These are phyloP conservation scores for Mycogone perniciosa DNA, from an alignment of 2,329 filamentous ascomycete species.

Conservation along the genomic window DNA sequence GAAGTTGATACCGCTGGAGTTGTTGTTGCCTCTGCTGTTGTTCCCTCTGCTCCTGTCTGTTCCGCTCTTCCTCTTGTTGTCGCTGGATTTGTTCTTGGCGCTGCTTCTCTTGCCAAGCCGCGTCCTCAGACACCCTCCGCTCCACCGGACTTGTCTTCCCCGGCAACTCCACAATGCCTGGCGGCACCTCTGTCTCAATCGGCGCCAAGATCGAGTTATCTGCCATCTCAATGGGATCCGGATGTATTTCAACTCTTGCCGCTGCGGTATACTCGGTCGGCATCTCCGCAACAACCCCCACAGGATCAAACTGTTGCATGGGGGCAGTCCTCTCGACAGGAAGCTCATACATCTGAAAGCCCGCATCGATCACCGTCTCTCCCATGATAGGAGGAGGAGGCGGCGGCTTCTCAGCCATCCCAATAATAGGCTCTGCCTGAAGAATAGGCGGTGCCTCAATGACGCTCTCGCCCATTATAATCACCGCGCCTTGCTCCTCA, in stretches of 20 bases:
- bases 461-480: not conserved
- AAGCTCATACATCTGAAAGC: constrained; percentile 23
- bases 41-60: not conserved
- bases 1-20: constrained; percentile 2
- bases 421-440: not conserved
- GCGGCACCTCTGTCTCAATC: constrained; percentile 25
- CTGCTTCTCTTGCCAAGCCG: constrained; percentile 9
- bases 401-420: constrained; percentile 11
- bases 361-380: constrained; percentile 1
- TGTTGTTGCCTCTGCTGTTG: not conserved
- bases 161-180: constrained; percentile 34
- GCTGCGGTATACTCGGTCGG: constrained; percentile 36
- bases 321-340: constrained; percentile 21
- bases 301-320: constrained; percentile 28
- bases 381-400: constrained; percentile 17
- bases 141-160: constrained; percentile 27
- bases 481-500: constrained; percentile 4
- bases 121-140: constrained; percentile 16
- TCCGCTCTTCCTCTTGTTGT: constrained; percentile 3
- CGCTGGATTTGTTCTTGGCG: constrained; percentile 1
- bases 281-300: constrained; percentile 43
- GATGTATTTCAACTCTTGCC: constrained; percentile 37
- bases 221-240: constrained; percentile 40
- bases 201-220: constrained; percentile 32
- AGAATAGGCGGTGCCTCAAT: constrained; percentile 2